Base-by-base conservation (phyloP, 1,139 yeast species). In the Magnusiomyces tetraspermus region DNA sequence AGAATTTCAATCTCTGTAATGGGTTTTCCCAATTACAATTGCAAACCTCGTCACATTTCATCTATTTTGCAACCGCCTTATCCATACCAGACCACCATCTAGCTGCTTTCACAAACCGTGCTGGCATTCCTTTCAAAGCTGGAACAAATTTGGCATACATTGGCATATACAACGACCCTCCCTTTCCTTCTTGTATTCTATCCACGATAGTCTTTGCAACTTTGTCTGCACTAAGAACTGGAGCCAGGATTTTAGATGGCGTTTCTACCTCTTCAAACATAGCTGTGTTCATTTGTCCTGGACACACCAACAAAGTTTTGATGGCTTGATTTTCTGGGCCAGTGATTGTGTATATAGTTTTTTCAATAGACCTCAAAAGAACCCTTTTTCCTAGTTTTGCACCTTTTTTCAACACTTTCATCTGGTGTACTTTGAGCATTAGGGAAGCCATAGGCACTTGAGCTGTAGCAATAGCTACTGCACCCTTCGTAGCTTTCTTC, bases 211-310 rank as follows among this genome's bases (percentile, higher is more conserved):
- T 71, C 4, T 63, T 61, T 0, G 96, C 95, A 11, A 88, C 84
- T 55, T 73, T 72, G 13, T 61, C 61, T 0, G 95, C 88, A 31
- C 82, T 83, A 48, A 89, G 70, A 58, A 85, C 86, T 0, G 97
- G 97, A 0, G 97, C 97, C 19, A 89, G 65, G 2, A 83, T 57
- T 1, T 74, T 68, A 3, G 86, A 81, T 0, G 97, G 96, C 0
- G 95, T 83, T 30, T 67, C 60, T 4, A 90, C 85, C 2, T 82
- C 80, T 33, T 70, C 71, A 64, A 90, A 90, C 86, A 90, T 77
- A 4, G 67, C 63, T 0, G 96, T 87, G 52, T 74, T 76, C 55
- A 90, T 66, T 64, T 90, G 97, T 0, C 98, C 97, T 0, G 96
- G 95, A 61, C 94, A 83, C 0, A 90, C 75, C 43, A 90, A 71